Evolutionary conservation across 2,329 filamentous ascomycete genomes (phyloP), one percentile per base, ranked within the genome.

Genomic region (Colletotrichum sidae): DNA sequence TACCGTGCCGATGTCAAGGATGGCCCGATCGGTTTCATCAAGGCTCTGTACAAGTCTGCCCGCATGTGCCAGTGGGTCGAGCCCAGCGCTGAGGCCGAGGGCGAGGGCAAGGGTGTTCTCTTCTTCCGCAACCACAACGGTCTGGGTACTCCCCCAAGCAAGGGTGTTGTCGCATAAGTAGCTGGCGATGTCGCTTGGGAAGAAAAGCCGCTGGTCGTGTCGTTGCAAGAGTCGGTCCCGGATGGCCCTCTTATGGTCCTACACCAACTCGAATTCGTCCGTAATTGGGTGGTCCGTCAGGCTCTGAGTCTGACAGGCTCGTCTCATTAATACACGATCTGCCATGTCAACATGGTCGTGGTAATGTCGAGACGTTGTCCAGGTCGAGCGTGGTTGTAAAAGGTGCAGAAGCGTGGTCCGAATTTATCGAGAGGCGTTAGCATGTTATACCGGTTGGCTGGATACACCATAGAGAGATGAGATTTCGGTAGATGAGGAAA

Each of bases 51-150:
- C 87, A 91, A 82, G 71, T 92, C 88, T 73, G 89, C 92, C 47
- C 89, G 96, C 68, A 89, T 86, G 88, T 99, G 96, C 87, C 94
- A 98, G 80, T 99, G 94, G 93, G 94, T 99, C 69, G 96, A 99
- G 89, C 93, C 94, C 60, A 94, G 89, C 74, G 91, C 89, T 72
- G 93, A 88, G 58, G 92, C 94, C 55, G 80, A 89, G 75, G 95
- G 93, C 39, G 90, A 94, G 73, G 90, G 89, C 77, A 91, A 93
- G 83, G 90, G 91, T 68, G 90, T 99, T 37, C 80, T 97, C 60
- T 97, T 99, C 88, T 99, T 92, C 91, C 90, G 95, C 76, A 99
- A 99, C 86, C 86, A 86, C 73, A 99, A 98, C 81, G 92, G 93
- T 17, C 82, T 97, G 33, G 96, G 96, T 70, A 81, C 89, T 37